These are phyloP conservation scores for Monilinia fructigena DNA, from an alignment of 2,329 filamentous ascomycete genomes.

Conservation along the genomic window DNA sequence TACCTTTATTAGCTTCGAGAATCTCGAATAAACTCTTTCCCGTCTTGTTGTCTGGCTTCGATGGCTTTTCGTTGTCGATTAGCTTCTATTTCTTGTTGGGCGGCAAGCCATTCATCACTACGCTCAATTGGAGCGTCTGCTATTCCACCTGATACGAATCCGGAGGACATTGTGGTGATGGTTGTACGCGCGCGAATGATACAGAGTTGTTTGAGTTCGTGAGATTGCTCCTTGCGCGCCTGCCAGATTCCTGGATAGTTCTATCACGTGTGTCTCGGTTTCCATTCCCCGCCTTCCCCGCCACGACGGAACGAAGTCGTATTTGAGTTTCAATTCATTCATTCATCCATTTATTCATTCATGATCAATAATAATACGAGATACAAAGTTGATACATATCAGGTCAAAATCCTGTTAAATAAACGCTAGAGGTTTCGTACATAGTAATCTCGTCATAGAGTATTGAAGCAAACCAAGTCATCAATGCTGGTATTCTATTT, in stretches of 20 bases:
- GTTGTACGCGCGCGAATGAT: slow-evolving; percentile 15
- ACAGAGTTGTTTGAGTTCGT: neutral
- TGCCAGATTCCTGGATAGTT: neutral
- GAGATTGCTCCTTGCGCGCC: slow-evolving; percentile 6
- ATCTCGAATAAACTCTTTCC: slow-evolving; percentile 69
- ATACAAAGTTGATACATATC: too few relatives aligned
- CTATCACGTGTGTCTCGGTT: neutral
- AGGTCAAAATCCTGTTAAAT: too few relatives aligned
- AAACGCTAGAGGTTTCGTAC: too few relatives aligned
- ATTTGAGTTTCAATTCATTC: neutral
- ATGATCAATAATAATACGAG: neutral
- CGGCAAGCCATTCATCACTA: slow-evolving; percentile 40
- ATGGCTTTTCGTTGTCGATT: slow-evolving; percentile 36
- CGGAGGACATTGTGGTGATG: slow-evolving; percentile 44
- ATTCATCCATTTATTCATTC: neutral
- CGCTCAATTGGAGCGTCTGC: slow-evolving; percentile 46
- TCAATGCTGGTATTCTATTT: too few relatives aligned
- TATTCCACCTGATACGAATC: slow-evolving; percentile 53
- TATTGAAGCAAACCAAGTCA: too few relatives aligned
- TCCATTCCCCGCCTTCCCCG: neutral
- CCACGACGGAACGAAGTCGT: neutral
- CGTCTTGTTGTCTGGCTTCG: slow-evolving; percentile 46
- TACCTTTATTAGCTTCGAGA: slow-evolving; percentile 79
- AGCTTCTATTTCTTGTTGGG: slow-evolving; percentile 43
- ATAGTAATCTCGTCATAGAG: too few relatives aligned